phyloP scores from a whole-genome alignment of 2,329 filamentous ascomycete species.

The Leptographium radiaticola region DNA sequence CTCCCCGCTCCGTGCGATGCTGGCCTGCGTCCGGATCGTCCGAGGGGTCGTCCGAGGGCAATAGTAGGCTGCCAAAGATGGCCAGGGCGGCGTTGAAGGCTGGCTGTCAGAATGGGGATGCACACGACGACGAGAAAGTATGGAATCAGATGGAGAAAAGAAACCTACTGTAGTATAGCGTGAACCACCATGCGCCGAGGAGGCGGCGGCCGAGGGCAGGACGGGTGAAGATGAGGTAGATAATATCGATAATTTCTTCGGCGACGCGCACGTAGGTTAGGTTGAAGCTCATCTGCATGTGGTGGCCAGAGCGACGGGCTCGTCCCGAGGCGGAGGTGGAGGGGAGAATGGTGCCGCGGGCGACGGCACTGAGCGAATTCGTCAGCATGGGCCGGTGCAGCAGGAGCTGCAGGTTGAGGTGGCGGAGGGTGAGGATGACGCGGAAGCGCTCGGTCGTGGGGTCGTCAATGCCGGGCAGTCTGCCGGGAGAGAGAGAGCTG shows the following conservation, averaged over 20 bases:
- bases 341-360: constrained; percentile 5
- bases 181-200: constrained; percentile 20
- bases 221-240: constrained; percentile 10
- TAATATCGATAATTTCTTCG: constrained; percentile 12
- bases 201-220: constrained; percentile 8
- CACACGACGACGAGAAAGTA: neutral
- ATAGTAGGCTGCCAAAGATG: constrained; percentile 1
- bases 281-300: neutral
- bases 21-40: neutral
- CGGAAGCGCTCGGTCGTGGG: constrained; percentile 14
- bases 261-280: constrained; percentile 5
- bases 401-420: constrained; percentile 20
- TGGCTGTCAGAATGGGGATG: neutral
- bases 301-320: neutral
- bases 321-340: constrained; percentile 13
- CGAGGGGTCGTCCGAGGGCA: neutral
- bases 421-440: constrained; percentile 19
- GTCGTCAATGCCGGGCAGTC: neutral
- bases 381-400: constrained; percentile 17
- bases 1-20: neutral
- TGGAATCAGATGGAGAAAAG: constrained; percentile 2
- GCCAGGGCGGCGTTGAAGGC: constrained; percentile 13
- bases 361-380: constrained; percentile 1
- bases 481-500: too few species aligned
- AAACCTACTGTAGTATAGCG: constrained; percentile 17